Evolutionary conservation across 2,329 filamentous ascomycete genomes (phyloP), one percentile per base, ranked within the genome.

Genomic region (Fusarium proliferatum): DNA sequence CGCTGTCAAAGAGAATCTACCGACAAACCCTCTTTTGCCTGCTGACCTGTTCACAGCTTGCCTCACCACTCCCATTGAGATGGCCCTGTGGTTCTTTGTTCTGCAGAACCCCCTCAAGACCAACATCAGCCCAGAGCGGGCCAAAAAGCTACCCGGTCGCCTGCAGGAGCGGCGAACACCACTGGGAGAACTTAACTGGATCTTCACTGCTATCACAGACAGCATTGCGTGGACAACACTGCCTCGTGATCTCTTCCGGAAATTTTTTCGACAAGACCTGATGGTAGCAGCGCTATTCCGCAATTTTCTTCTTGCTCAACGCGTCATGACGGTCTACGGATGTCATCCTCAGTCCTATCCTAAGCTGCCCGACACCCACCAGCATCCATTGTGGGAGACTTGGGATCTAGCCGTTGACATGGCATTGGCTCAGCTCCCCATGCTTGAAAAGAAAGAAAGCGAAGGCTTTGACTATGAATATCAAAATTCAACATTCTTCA

Each of bases 231-330:
- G 96, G 96, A 98, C 97, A 38, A 97, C 94, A 9, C 85, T 99
- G 8, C 94, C 95, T 6, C 92, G 96, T 51, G 90, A 95, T 26
- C 85, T 98, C 16, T 99, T 99, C 84, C 95, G 97, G 82, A 97
- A 97, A 82, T 94, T 98, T 68, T 99, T 99, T 82, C 88, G 96
- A 46, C 96, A 99, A 81, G 96, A 99, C 81, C 87, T 99, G 17
- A 98, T 99, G 95, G 96, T 99, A n/a, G 96, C 96, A 17, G 96
- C 96, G 4, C 86, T 99, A 12, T 99, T 98, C 82, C 91, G 96
- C 59, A 99, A 99, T 80, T 98, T 98, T 79, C 88, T 99, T 3
- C 89, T 99, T 6, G 94, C 95, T 6, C 96, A 99, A 82, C 90
- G 96, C 73, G 93, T 99, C 77, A 98, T 99, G 96, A 91, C 93